Evolutionary conservation across 2,329 filamentous ascomycete species (phyloP).

Genomic region (Exophiala spinifera): DNA sequence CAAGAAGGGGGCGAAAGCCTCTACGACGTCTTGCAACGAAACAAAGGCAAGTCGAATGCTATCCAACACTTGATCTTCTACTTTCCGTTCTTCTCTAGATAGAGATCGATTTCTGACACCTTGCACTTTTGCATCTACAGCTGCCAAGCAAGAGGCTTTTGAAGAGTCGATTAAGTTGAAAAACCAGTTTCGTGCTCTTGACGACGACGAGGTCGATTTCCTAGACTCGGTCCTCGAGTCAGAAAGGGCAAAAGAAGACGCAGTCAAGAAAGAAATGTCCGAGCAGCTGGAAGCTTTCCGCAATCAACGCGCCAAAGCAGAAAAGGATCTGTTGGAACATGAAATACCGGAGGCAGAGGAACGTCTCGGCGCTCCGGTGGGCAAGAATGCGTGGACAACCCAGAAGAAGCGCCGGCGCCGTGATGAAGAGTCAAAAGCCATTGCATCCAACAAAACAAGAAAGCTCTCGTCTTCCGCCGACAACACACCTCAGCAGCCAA

Average conservation of each 20-base stretch:
- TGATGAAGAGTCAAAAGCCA: conserved; percentile 42
- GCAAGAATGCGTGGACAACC: conserved; percentile 47
- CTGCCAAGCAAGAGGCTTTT: conserved; percentile 52
- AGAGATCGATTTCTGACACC: conserved; percentile 37
- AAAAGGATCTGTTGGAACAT: conserved; percentile 39
- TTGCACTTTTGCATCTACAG: conserved; percentile 34
- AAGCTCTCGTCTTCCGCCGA: conserved; percentile 37
- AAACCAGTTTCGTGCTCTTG: conserved; percentile 51
- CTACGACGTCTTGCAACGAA: conserved; percentile 48
- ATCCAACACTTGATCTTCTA: too few relatives aligned
- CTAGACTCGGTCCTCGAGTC: conserved; percentile 57
- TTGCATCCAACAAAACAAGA: conserved; percentile 42
- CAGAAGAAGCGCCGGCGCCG: conserved; percentile 53
- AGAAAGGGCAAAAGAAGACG: conserved; percentile 55
- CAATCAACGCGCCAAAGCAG: conserved; percentile 57
- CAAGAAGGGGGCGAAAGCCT: conserved; percentile 48
- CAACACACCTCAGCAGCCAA: conserved; percentile 7
- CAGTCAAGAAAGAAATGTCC: conserved; percentile 56
- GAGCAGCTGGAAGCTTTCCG: conserved; percentile 60
- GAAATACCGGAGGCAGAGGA: background rate
- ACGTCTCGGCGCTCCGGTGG: conserved; percentile 3
- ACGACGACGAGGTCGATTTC: conserved; percentile 52
- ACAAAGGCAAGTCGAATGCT: conserved; percentile 45
- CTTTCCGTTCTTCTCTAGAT: too few relatives aligned
- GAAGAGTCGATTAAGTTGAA: conserved; percentile 50